Evolutionary conservation across 2,329 filamentous ascomycete genomes (phyloP), one percentile per base, ranked within the genome.

Genomic region (Spiromastix sp.): DNA sequence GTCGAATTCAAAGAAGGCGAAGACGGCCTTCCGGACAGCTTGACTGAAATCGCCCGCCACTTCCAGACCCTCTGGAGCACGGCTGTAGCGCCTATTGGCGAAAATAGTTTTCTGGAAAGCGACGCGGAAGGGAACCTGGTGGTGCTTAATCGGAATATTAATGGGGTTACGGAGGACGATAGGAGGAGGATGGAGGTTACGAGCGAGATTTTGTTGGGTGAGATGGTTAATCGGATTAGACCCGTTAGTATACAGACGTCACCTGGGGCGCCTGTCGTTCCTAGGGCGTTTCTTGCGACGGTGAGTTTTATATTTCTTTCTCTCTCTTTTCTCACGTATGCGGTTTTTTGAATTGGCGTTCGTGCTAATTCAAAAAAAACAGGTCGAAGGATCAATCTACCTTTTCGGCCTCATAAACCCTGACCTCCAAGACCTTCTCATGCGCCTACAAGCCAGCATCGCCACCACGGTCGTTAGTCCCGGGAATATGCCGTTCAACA

Each of bases 321-420:
- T 15, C 22, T 32, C 15, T 36, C n/a, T 17, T 44, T 21, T 22
- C 12, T 15, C n/a, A 17, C 2, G 6, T 9, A 13, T 19, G 7
- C 4, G 7, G n/a, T 31, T 11, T 35, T 12, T 33, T 26, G 15
- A 30, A 2, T 7, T 17, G 12, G 8, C 15, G 15, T 18, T 8
- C 6, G 12, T 24, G 7, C 21, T 6, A 13, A 28, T 32, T 28
- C 5, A 13, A 18, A 24, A n/a, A 27, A 25, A 28, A 39, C 47
- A 91, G 85, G 77, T 87, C 31, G 89, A 96, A 56, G 91, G 91
- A 17, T 81, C 81, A 0, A 79, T 98, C 32, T 95, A 94, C 57
- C 75, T 98, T 44, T 89, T 91, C 49, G 85, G 82, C 1, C 73
- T 81, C 5, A 85, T 98, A 44, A 69, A 79, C 3, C 68, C 81